phyloP scores from a whole-genome alignment of 371 early-diverging fungal species.

The Apophysomyces ossiformis region DNA sequence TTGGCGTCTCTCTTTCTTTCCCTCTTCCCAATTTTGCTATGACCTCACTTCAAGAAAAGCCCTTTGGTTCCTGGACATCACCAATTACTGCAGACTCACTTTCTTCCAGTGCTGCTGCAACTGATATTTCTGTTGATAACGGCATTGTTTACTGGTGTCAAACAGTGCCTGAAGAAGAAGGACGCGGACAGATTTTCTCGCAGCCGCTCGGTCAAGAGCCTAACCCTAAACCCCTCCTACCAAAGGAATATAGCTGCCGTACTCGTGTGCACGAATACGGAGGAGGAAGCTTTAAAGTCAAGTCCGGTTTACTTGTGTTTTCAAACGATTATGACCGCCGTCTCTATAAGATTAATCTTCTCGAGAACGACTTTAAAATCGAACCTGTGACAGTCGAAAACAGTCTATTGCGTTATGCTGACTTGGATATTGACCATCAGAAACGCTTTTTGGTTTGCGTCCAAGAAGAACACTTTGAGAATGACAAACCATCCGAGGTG shows the following conservation, averaged over 20 bases:
- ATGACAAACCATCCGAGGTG: constrained; percentile 64
- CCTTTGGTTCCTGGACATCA: constrained; percentile 52
- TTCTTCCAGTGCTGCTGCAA: constrained; percentile 27
- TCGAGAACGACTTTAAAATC: constrained; percentile 24
- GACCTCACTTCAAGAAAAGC: constrained; percentile 26
- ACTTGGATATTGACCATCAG: constrained; percentile 56
- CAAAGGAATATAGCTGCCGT: constrained; percentile 40
- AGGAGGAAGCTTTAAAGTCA: constrained; percentile 64
- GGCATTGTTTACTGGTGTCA: constrained; percentile 42
- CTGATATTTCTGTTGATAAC: constrained; percentile 36
- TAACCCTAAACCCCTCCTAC: constrained; percentile 27
- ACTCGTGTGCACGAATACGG: constrained; percentile 82
- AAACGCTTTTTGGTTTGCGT: constrained; percentile 59
- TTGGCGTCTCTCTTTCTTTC: neutral
- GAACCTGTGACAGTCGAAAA: constrained; percentile 51
- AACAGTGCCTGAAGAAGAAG: constrained; percentile 40
- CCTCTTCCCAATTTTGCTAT: constrained; percentile 8
- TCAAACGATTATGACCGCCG: constrained; percentile 63
- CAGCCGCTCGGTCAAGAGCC: constrained; percentile 16
- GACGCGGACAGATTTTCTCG: constrained; percentile 48
- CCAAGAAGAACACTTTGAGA: constrained; percentile 67
- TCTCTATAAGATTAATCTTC: constrained; percentile 56
- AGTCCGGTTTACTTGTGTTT: constrained; percentile 63
- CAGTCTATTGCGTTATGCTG: constrained; percentile 63
- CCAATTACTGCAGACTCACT: constrained; percentile 50